Evolutionary conservation across 2,329 filamentous ascomycete genomes (phyloP), one percentile per base, ranked within the genome.

Genomic region (Sporothrix schenckii): DNA sequence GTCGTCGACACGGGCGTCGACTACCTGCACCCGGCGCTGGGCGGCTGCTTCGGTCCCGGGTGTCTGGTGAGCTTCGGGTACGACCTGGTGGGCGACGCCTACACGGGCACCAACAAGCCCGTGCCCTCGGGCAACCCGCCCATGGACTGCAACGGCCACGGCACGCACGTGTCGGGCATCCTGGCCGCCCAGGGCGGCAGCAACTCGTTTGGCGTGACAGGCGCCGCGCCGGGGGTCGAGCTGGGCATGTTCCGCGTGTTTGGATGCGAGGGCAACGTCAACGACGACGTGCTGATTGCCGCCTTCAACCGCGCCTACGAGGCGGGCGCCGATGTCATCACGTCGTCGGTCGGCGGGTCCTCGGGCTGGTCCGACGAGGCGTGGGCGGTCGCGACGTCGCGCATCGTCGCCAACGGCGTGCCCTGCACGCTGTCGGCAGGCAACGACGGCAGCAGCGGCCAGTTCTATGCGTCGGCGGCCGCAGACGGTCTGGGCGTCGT

Each of bases 281-380:
- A 78, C 16, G 85, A 85, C 74, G 88, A 89, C 71, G 79, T 89
- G 10, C 77, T 90, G 67, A 87, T 89, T 56, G 82, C 83, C 10
- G 86, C 87, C 1, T 89, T 86, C 75, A 84, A 86, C 78, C 83
- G 82, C 75, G 88, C 88, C 0, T 88, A 84, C 73, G 83, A 89
- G 75, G 87, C 83, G n/a, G 86, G 86, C 47, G 83, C 83, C 49
- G 80, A 88, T 74, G 84, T 88, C 73, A 87, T 88, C 75, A 86
- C 84, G 1, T 81, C 84, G 1, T 87, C 85, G 3, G 83, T 88
- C 56, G 85, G 85, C n/a, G 81, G 81, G 0, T 74, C 82, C 0
- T 81, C 80, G 0, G 86, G 86, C 13, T 88, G 85, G 85, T 79
- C 80, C 2, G 83, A 86, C 72, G 82, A 85, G 16, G 80, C 84